Base-by-base conservation (phyloP, 108 stramenopile species). In the Fistulifera solaris region DNA sequence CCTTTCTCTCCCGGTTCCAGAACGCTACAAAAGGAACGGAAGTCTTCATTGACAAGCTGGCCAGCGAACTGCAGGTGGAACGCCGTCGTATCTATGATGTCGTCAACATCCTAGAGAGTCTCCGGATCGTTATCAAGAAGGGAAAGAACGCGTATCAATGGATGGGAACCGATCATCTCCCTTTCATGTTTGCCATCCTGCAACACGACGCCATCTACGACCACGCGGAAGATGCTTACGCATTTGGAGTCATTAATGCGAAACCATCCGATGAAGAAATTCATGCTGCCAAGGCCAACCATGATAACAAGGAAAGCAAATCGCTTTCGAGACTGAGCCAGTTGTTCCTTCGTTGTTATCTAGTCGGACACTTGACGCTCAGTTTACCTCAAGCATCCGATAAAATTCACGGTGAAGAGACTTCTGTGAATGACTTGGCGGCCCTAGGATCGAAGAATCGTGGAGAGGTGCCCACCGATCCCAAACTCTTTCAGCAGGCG, bases 21-120 rank as follows among this genome's bases (percentile, higher is more conserved):
- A 19, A 62, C 17, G 21, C 28, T 17, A 63, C 74, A 3, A 23
- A n/a, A 7, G 68, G 68, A 10, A 55, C 68, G 1, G 57, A 47
- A 19, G 50, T 69, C 23, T 44, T 76, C 17, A 61, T 76, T 41
- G 87, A 88, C 54, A 66, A 83, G 46, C 77, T 88, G 5, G 93
- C 95, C 15, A 48, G 51, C 0, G 66, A 75, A 24, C 65, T 96
- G 43, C 90, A 81, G 13, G 93, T 96, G 19, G 91, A 93, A 59
- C 83, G 96, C 27, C 72, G 96, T 19, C 72, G 96, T 19, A 94
- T 96, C 27, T 96, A 96, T 62, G 96, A 96, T 65, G 83, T 96
- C 6, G 87, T 96, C 61, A 96, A 96, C 65, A 95, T 96, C 66
- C 64, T 96, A 59, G 94, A 95, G 61, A 68, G 81, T 27, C 52